Conservation (phyloP, 768 basidiomycete species). For the Rhizopogon salebrosus region DNA sequence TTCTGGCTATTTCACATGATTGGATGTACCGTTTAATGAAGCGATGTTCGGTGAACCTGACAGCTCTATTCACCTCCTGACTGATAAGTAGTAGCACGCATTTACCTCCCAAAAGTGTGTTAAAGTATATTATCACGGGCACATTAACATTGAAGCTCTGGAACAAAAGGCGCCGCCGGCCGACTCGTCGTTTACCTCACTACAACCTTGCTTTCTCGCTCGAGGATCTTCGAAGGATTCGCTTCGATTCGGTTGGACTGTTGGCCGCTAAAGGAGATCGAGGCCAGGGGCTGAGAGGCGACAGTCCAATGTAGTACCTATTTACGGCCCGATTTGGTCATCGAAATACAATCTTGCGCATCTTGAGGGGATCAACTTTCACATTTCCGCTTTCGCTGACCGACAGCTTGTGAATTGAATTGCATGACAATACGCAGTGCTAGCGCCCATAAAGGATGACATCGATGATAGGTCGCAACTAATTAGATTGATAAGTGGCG, state of each 20-base stretch:
- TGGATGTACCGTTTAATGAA: no score
- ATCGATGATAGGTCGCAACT: slow-evolving; percentile 17
- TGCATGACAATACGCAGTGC: not conserved
- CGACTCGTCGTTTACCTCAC: no score
- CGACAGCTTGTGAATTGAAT: not conserved
- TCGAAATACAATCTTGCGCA: slow-evolving; percentile 20
- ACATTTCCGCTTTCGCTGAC: slow-evolving; percentile 16
- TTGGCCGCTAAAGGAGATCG: not conserved
- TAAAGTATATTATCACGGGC: no score
- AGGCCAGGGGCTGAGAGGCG: not conserved
- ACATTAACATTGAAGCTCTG: no score
- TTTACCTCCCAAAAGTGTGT: no score
- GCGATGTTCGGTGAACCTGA: no score
- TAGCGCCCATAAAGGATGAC: slow-evolving; percentile 18
- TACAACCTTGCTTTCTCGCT: no score
- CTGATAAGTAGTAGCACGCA: no score
- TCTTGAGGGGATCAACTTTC: slow-evolving; percentile 9
- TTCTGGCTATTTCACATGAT: no score
- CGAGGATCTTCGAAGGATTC: no score
- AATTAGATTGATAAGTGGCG: not conserved
- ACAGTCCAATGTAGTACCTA: not conserved
- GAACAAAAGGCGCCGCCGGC: no score
- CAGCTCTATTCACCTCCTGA: no score
- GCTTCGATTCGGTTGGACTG: not conserved
- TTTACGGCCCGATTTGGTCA: slow-evolving; percentile 6